phyloP scores from a whole-genome alignment of 2,329 filamentous ascomycete species.

The Epichloe baconii region DNA sequence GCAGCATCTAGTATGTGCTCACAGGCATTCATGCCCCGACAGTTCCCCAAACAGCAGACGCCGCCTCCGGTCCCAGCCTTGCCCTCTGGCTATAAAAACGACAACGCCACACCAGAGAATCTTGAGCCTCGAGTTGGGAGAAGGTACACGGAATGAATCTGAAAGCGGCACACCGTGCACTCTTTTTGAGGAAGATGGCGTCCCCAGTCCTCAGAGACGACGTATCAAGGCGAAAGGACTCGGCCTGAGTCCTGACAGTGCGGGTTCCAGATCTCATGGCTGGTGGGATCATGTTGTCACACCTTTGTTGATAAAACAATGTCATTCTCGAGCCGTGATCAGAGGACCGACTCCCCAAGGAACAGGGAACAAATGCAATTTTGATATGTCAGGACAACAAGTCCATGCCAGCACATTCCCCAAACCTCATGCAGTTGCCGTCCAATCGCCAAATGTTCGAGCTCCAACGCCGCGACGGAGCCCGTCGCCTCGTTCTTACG shows the following conservation, averaged over 20 bases:
- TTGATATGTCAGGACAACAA: constrained; percentile 19
- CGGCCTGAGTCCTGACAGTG: constrained; percentile 31
- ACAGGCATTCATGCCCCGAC: constrained; percentile 29
- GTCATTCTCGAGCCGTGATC: constrained; percentile 28
- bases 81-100: constrained; percentile 29
- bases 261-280: constrained; percentile 46
- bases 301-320: constrained; percentile 38
- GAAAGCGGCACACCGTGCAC: constrained; percentile 47
- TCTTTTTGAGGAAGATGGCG: constrained; percentile 54
- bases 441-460: constrained; percentile 23
- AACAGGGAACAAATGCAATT: constrained; percentile 21
- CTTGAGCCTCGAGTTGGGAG: constrained; percentile 22
- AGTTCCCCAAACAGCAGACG: constrained; percentile 20
- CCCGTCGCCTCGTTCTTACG: constrained; percentile 16
- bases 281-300: constrained; percentile 72
- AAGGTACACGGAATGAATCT: constrained; percentile 29
- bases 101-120: constrained; percentile 19
- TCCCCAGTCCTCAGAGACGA: constrained; percentile 25
- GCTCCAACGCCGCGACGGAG: constrained; percentile 23
- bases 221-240: constrained; percentile 25
- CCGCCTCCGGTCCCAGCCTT: constrained; percentile 52
- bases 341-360: constrained; percentile 18
- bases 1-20: constrained; percentile 50
- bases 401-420: constrained; percentile 6
- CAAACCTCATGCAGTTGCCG: constrained; percentile 7